Evolutionary conservation across 805 yeast genomes (phyloP).

Genomic region (Metschnikowia sp.): DNA sequence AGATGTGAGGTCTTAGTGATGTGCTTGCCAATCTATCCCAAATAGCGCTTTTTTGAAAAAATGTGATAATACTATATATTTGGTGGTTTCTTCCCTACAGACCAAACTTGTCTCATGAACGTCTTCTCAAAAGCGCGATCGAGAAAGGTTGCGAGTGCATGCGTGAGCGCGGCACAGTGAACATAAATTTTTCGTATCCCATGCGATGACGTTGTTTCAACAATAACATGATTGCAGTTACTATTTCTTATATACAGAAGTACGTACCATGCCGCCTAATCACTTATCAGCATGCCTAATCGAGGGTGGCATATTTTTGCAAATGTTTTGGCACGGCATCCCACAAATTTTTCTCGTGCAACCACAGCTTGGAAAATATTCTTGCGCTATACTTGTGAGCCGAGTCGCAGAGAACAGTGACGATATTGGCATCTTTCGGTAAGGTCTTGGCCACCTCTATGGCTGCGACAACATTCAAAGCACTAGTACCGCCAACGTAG

Average conservation of each 20-base stretch:
- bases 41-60: no score
- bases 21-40: no score
- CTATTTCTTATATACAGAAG: neutral
- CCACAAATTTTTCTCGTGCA: slow-evolving; percentile 63
- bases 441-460: slow-evolving; percentile 65
- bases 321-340: slow-evolving; percentile 67
- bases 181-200: no score
- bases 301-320: slow-evolving; percentile 57
- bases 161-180: no score
- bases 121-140: no score
- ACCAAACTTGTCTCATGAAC: no score
- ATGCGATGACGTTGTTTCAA: no score
- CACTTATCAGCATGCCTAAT: slow-evolving; percentile 13
- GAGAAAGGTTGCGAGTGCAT: no score
- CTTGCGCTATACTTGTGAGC: slow-evolving; percentile 87
- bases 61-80: no score
- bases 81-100: no score
- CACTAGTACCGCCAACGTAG: slow-evolving; percentile 87
- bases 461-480: slow-evolving; percentile 89
- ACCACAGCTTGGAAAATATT: slow-evolving; percentile 75
- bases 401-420: slow-evolving; percentile 84
- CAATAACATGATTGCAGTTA: no score
- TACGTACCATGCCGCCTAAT: neutral
- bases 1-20: no score
- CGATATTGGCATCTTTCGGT: slow-evolving; percentile 79